Evolutionary conservation across 2,329 filamentous ascomycete genomes (phyloP).

Genomic region (Xylaria sp.): DNA sequence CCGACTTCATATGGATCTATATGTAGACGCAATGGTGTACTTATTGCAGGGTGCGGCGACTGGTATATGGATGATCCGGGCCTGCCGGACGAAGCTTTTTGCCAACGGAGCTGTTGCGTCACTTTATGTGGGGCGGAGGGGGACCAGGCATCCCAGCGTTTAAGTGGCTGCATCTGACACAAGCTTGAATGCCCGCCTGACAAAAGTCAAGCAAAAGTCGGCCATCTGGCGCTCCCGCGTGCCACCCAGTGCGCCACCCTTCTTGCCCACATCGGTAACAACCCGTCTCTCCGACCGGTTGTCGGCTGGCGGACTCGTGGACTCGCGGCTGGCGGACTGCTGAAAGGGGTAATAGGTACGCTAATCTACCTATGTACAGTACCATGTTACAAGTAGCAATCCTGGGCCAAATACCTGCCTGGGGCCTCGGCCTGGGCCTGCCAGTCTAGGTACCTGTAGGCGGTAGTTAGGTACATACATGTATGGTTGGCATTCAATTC

Average conservation of each 20-base stretch:
- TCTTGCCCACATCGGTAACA: background rate
- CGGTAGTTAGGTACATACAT: background rate
- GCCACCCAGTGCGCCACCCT: background rate
- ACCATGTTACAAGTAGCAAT: too few relatives aligned
- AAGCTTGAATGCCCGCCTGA: constrained; percentile 19
- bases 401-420: background rate
- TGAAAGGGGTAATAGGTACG: background rate
- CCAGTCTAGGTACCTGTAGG: too few relatives aligned
- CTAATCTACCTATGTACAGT: too few relatives aligned
- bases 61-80: background rate
- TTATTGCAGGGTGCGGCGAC: background rate
- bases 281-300: background rate
- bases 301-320: background rate
- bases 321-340: background rate
- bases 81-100: constrained; percentile 10
- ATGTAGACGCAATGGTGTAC: too few relatives aligned
- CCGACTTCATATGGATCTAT: background rate
- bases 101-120: constrained; percentile 22
- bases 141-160: constrained; percentile 4
- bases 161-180: constrained; percentile 3
- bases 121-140: constrained; percentile 20
- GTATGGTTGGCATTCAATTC: background rate
- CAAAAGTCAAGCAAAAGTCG: constrained; percentile 22
- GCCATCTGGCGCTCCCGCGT: constrained; percentile 19
- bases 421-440: too few relatives aligned